Percentiles rank a stretch among this genome's conserved stretches.
phyloP scores from a whole-genome alignment of 139 green algal species.

The Chlorella sp. region DNA sequence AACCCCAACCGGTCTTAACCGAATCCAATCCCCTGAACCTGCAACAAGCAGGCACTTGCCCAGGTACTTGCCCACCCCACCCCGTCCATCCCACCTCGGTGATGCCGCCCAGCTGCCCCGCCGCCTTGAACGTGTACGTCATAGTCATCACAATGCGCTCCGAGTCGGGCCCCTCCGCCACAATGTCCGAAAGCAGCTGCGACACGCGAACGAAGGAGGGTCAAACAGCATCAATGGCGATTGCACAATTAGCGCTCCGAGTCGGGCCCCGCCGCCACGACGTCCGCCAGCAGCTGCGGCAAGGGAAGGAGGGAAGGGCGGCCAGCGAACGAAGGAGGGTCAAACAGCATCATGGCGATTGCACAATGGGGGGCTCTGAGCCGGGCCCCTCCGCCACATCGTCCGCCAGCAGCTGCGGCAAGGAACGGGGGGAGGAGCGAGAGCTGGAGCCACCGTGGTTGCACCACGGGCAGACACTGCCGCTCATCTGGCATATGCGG shows the following conservation, averaged over 20 bases:
- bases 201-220: no score
- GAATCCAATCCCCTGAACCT: no score
- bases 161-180: constrained; percentile 48
- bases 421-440: no score
- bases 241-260: no score
- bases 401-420: constrained; percentile 25
- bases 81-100: constrained; percentile 32
- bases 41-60: no score
- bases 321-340: no score
- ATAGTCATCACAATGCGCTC: constrained; percentile 70
- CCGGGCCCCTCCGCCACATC: constrained; percentile 49
- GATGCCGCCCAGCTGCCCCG: constrained; percentile 45
- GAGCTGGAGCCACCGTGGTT: no score
- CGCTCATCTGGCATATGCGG: not conserved
- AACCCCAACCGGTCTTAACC: no score
- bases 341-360: no score
- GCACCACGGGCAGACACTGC: not conserved
- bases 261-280: constrained; percentile 47
- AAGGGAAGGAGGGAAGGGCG: no score
- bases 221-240: no score
- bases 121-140: constrained; percentile 55
- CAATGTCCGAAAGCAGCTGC: constrained; percentile 39
- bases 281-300: constrained; percentile 22
- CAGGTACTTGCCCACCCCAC: no score
- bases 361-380: constrained; percentile 65